A percentile compares a stretch with the other conserved stretches of the same genome.
Conservation (phyloP, 768 basidiomycete genomes). For the Pisolithus marmoratus region DNA sequence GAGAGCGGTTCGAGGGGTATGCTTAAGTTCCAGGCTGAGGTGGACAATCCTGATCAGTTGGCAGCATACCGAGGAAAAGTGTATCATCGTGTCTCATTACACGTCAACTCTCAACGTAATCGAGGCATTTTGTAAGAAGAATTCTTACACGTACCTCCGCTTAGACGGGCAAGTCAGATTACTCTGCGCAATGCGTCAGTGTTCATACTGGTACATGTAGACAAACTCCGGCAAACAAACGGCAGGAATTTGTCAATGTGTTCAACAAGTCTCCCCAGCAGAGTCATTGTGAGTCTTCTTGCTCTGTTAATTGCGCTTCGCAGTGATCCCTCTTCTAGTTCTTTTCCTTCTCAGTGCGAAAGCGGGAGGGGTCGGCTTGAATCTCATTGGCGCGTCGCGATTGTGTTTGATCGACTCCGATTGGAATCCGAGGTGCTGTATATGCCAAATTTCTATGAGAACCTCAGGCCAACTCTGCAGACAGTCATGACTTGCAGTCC, state of each 20-base stretch:
- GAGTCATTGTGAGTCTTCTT: conserved; percentile 51
- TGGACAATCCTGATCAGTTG: conserved; percentile 1
- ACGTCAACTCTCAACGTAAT: conserved; percentile 91
- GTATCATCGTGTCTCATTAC: conserved; percentile 94
- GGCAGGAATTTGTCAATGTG: conserved; percentile 80
- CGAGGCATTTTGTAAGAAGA: conserved; percentile 77
- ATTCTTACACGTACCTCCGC: conserved; percentile 71
- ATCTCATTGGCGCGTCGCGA: conserved; percentile 86
- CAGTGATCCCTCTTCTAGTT: conserved; percentile 39
- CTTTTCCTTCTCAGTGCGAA: conserved; percentile 92
- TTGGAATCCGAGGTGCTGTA: conserved; percentile 81
- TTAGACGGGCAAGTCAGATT: conserved; percentile 66
- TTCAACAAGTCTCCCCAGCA: conserved; percentile 80
- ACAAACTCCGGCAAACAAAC: conserved; percentile 68
- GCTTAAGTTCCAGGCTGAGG: not conserved
- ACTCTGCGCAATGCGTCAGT: not conserved
- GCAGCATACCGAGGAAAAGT: conserved; percentile 85
- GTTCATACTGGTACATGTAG: conserved; percentile 30
- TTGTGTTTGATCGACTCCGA: conserved; percentile 85
- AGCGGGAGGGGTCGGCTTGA: conserved; percentile 92
- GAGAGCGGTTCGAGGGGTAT: conserved; percentile 51
- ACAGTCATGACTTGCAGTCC: conserved; percentile 86
- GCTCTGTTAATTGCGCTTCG: not conserved
- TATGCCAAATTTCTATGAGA: not conserved
- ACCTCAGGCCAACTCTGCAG: conserved; percentile 1